A percentile compares a stretch with the other conserved stretches of the same genome.
phyloP scores from a whole-genome alignment of 495 filamentous ascomycete genomes.

The Podospora tetraspora region DNA sequence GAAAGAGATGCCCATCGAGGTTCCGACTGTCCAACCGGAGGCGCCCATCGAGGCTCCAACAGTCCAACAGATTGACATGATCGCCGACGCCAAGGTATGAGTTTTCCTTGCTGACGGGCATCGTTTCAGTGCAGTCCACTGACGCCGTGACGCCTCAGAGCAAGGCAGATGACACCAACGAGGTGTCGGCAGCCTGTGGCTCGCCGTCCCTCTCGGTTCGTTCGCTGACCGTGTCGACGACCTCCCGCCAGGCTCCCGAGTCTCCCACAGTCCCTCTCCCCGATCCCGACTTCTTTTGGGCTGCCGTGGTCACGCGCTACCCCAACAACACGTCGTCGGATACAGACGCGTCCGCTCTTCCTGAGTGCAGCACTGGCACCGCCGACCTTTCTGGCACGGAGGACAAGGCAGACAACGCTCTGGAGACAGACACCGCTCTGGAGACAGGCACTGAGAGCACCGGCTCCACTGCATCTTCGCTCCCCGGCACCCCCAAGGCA shows the following conservation, averaged over 20 bases:
- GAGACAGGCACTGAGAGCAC: background rate
- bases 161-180: background rate
- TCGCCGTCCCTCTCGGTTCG: background rate
- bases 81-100: background rate
- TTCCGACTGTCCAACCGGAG: background rate
- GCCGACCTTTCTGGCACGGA: background rate
- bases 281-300: background rate
- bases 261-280: background rate
- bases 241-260: background rate
- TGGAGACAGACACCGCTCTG: background rate
- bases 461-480: background rate
- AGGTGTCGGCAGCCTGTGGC: background rate
- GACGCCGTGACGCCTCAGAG: background rate
- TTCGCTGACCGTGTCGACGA: background rate
- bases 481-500: background rate
- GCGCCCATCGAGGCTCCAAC: background rate
- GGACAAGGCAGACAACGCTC: background rate
- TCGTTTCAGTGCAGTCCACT: background rate
- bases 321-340: background rate
- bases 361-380: background rate
- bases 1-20: background rate
- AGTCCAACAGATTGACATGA: background rate
- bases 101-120: background rate
- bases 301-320: background rate
- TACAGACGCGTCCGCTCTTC: background rate